Evolutionary conservation across 805 yeast species (phyloP).

Genomic region (Clavispora fructus): DNA sequence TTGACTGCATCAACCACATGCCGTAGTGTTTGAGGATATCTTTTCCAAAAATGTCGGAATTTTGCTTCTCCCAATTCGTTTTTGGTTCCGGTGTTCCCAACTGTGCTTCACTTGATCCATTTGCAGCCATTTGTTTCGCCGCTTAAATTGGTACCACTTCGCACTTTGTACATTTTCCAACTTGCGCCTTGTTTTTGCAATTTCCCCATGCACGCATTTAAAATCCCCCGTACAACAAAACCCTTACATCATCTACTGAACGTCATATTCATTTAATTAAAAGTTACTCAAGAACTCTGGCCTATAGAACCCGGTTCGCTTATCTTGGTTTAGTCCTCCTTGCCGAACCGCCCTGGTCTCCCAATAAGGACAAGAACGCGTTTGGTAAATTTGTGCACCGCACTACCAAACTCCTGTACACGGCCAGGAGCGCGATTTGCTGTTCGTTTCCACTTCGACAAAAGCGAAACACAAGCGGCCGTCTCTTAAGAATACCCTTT

Average conservation of each 20-base stretch:
- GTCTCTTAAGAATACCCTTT: not conserved
- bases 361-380: not conserved
- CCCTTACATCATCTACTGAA: not conserved
- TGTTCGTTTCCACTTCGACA: constrained; percentile 18
- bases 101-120: not conserved
- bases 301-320: no score
- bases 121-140: not conserved
- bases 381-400: not conserved
- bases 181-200: not conserved
- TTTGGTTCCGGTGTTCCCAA: no score
- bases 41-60: no score
- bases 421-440: constrained; percentile 17
- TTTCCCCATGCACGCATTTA: not conserved
- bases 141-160: not conserved
- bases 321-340: no score
- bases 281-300: no score
- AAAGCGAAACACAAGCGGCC: constrained; percentile 1
- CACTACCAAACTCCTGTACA: not conserved
- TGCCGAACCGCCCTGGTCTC: no score
- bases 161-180: not conserved
- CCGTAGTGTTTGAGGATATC: no score
- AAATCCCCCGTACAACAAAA: not conserved
- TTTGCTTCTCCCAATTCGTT: no score
- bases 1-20: not conserved
- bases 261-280: not conserved